These are phyloP conservation scores for Auricularia cornea DNA, from an alignment of 768 basidiomycete genomes.

Conservation along the genomic window DNA sequence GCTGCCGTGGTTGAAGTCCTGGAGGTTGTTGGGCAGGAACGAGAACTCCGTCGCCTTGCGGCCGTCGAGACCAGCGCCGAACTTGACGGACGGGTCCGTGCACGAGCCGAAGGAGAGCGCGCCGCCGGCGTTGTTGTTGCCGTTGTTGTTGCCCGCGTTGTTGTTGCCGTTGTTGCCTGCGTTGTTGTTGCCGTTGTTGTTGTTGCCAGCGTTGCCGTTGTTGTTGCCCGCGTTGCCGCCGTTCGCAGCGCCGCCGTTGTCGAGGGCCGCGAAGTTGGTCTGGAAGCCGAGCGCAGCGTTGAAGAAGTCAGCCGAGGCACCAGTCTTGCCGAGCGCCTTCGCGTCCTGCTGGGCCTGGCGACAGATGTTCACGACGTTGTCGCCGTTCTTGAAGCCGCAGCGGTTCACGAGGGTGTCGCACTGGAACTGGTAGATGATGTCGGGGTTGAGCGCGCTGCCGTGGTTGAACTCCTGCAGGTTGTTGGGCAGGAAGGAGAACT, in stretches of 20 bases:
- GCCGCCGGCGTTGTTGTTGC: no score
- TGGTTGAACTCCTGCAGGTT: neutral
- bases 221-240: neutral
- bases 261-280: slow-evolving; percentile 20
- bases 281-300: slow-evolving; percentile 10
- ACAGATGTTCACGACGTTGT: neutral
- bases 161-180: neutral
- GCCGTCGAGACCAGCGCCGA: slow-evolving; percentile 47
- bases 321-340: slow-evolving; percentile 1
- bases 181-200: slow-evolving; percentile 17
- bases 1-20: neutral
- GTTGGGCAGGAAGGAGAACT: slow-evolving; percentile 25
- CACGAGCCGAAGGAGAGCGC: slow-evolving; percentile 38
- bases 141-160: no score
- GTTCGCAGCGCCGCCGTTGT: slow-evolving; percentile 17
- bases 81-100: slow-evolving; percentile 46
- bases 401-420: slow-evolving; percentile 47
- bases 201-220: neutral
- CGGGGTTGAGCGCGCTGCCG: slow-evolving; percentile 40
- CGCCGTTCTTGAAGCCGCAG: slow-evolving; percentile 25
- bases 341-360: neutral
- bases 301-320: slow-evolving; percentile 11
- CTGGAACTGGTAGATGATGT: slow-evolving; percentile 50
- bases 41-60: slow-evolving; percentile 46
- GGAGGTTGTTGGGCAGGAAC: neutral